Conservation (phyloP, 2,329 filamentous ascomycete species). For the Fusarium praegraminearum region DNA sequence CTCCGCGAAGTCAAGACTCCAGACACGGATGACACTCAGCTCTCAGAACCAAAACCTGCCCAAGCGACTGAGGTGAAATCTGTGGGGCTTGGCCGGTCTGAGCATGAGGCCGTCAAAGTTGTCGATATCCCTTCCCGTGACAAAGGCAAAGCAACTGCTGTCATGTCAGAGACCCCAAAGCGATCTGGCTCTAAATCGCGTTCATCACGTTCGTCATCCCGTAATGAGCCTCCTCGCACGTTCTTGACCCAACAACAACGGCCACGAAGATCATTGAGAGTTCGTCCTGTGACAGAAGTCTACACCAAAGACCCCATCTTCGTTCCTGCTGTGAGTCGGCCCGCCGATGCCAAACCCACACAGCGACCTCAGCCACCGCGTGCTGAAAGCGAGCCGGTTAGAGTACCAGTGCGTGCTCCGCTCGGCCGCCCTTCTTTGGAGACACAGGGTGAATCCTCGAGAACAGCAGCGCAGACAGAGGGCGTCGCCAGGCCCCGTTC, state of each 20-base stretch:
- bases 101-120: conserved; percentile 25
- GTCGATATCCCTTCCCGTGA: conserved; percentile 37
- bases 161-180: conserved; percentile 22
- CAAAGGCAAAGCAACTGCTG: conserved; percentile 33
- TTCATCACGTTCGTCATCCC: conserved; percentile 24
- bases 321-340: conserved; percentile 38
- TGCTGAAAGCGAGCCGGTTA: conserved; percentile 26
- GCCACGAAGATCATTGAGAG: conserved; percentile 33
- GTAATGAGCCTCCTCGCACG: conserved; percentile 41
- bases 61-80: conserved; percentile 27
- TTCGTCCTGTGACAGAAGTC: conserved; percentile 44
- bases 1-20: conserved; percentile 18
- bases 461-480: conserved; percentile 1
- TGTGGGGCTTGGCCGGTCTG: conserved; percentile 11
- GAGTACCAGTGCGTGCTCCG: conserved; percentile 18
- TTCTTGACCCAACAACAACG: conserved; percentile 44
- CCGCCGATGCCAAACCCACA: conserved; percentile 22
- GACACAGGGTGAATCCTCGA: conserved; percentile 31
- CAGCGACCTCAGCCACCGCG: conserved; percentile 28
- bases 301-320: conserved; percentile 46
- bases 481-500: conserved; percentile 22
- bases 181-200: conserved; percentile 24
- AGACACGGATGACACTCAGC: conserved; percentile 29
- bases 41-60: conserved; percentile 19
- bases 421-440: conserved; percentile 23